Evolutionary conservation across 129 eudicot genomes (phyloP).

Genomic region (Tagetes erecta): DNA sequence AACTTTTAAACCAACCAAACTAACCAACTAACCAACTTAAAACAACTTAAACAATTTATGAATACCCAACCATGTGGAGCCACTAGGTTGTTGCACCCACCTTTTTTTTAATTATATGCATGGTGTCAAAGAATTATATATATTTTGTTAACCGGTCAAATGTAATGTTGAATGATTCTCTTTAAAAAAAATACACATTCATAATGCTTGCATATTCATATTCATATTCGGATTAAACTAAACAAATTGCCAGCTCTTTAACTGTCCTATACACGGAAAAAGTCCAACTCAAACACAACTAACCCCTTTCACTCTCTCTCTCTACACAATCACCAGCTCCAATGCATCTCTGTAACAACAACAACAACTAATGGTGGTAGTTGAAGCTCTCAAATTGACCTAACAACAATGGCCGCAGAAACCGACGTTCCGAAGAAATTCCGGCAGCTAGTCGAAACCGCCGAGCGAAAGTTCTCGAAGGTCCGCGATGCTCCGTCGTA

Average conservation of each 20-base stretch:
- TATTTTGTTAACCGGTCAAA: no score
- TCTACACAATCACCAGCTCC: slow-evolving; percentile 6
- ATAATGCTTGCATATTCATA: no score
- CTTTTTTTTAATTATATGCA: no score
- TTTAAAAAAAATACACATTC: no score
- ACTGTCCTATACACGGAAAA: slow-evolving; percentile 24
- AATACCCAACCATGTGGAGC: no score
- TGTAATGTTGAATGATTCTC: no score
- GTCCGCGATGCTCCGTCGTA: slow-evolving; percentile 73
- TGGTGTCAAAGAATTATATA: no score
- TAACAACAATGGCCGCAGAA: slow-evolving; percentile 35
- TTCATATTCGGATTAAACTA: neutral
- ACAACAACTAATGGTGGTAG: slow-evolving; percentile 10
- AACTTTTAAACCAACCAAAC: no score
- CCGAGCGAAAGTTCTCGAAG: slow-evolving; percentile 76
- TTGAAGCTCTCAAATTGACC: neutral
- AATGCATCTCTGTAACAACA: neutral
- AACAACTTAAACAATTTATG: no score
- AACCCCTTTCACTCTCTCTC: neutral
- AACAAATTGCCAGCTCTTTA: slow-evolving; percentile 32
- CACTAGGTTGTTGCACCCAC: no score
- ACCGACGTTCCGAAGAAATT: slow-evolving; percentile 48
- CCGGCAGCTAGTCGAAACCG: slow-evolving; percentile 59
- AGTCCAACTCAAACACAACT: slow-evolving; percentile 36
- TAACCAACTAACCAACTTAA: no score